Evolutionary conservation across 371 early-diverging fungal species (phyloP), one percentile per base, ranked within the genome.

Genomic region (Mucor irregularis): DNA sequence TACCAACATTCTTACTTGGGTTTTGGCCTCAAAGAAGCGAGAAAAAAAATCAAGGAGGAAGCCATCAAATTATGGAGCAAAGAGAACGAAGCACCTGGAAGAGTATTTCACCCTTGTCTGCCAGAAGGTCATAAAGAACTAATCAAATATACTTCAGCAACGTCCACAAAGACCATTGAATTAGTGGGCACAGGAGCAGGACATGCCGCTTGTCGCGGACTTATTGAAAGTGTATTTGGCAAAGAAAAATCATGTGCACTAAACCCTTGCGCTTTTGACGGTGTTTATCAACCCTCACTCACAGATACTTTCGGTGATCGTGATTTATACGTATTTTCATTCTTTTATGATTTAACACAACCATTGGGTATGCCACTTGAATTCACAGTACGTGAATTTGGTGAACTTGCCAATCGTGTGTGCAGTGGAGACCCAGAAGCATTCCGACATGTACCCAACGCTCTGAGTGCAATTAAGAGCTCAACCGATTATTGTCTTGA

Each of bases 1-100:
- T 98, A 94, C 72, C 98, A 98, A 68, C 93, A 96, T 67, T 91
- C 91, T 24, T 97, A 96, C 67, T 83, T 95, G 54, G 91, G 92
- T 26, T 96, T 89, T 69, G 97, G 97, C 3, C 73, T 98, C 30
- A 93, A 84, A 69, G 88, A 92, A 62, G 95, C 93, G 7, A 84
- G 94, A 31, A 69, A 69, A 11, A 42, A 50, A 7, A 49, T 49
- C 4, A 53, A 53, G 16, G 16, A 17, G 19, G 19, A 46, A 21
- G 55, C 66, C 35, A 49, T 68, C 11, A 56, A 67, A 3, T 21
- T 49, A 19, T 71, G 71, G 71, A 49, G 65, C 25, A 64, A 61
- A 11, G 65, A 70, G 17, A 68, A 63, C 3, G 10, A 21, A 5
- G 22, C 28, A 4, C 50, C 56, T 1, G 39, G 46, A 3, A 30